Base-by-base conservation (phyloP, 1,284 basidiomycete genomes). In the Apiotrichum brassicae region DNA sequence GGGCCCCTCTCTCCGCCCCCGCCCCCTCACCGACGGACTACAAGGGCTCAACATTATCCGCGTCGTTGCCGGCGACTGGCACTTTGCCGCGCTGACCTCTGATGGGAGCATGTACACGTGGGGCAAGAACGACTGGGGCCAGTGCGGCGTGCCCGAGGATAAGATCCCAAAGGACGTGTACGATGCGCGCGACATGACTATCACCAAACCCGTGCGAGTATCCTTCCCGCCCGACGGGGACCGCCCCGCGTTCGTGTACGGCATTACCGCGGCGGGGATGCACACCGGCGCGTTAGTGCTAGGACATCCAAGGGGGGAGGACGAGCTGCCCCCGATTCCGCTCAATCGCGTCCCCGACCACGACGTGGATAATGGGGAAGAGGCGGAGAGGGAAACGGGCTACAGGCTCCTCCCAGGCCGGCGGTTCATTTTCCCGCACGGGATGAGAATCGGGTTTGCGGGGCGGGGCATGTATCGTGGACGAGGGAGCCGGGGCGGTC, bases 41-140 rank as follows among this genome's bases (percentile, higher is more conserved):
- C 87, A 91, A 60, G 78, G 84, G 59, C 79, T 76, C 54, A 76
- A 77, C 34, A 79, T 93, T 48, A 90, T 93, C 56, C 87, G 87
- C 48, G 83, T 92, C 48, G 82, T 84, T 9, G 77, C 90, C 40
- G 92, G 92, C 5, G 90, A 95, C 70, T 93, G 91, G 69, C 91
- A 95, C 74, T 83, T 77, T 61, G 86, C 83, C 23, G 90, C 92
- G 0, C 76, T 95, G 54, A 91, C 88, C 1, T 76, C 80, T 35
- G 71, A 77, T 23, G 92, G 91, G 13, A 80, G 83, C 58, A 76
- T 94, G 22, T 75, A 85, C 35, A 86, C 88, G 6, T 97, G 91
- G 90, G 92, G 92, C 14, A 62, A 74, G 35, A 88, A 83, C 67
- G 83, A 82, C 19, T 70, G 75, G 26, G 90, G 91, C 20, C 89